Conservation (phyloP, 164 flowering plant genomes). For the Taxillus chinensis region DNA sequence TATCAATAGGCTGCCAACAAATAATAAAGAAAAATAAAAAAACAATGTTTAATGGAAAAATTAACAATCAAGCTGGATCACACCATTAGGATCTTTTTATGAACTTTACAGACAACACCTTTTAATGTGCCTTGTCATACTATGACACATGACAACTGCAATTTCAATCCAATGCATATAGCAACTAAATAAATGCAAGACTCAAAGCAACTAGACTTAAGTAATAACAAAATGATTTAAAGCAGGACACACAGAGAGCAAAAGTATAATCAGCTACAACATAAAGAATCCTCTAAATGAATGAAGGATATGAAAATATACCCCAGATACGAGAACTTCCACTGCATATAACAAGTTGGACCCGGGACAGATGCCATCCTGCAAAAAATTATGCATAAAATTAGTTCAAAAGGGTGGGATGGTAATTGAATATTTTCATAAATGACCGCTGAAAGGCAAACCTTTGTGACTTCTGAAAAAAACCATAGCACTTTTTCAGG, state of each 20-base stretch:
- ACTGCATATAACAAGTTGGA: slow-evolving; percentile 77
- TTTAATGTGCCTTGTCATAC: too few species aligned
- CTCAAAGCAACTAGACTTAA: too few species aligned
- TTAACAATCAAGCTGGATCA: background rate
- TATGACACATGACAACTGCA: too few species aligned
- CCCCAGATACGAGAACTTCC: slow-evolving; percentile 94
- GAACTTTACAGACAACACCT: too few species aligned
- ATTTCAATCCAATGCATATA: too few species aligned
- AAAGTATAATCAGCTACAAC: background rate
- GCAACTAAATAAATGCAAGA: too few species aligned
- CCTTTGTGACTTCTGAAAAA: slow-evolving; percentile 83
- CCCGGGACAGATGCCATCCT: slow-evolving; percentile 86
- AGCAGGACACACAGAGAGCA: background rate
- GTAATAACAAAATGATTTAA: background rate
- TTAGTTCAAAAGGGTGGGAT: slow-evolving; percentile 1
- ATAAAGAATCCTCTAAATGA: background rate
- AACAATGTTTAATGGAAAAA: background rate
- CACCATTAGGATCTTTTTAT: too few species aligned
- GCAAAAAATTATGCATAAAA: slow-evolving; percentile 22
- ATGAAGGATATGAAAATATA: slow-evolving; percentile 23
- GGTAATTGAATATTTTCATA: background rate
- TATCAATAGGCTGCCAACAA: slow-evolving; percentile 73
- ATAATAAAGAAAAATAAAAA: slow-evolving; percentile 2
- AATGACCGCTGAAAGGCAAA: slow-evolving; percentile 14
- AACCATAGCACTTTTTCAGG: slow-evolving; percentile 45